These are phyloP conservation scores for Paecilomyces formosus DNA, from an alignment of 2,329 filamentous ascomycete genomes.

Conservation along the genomic window DNA sequence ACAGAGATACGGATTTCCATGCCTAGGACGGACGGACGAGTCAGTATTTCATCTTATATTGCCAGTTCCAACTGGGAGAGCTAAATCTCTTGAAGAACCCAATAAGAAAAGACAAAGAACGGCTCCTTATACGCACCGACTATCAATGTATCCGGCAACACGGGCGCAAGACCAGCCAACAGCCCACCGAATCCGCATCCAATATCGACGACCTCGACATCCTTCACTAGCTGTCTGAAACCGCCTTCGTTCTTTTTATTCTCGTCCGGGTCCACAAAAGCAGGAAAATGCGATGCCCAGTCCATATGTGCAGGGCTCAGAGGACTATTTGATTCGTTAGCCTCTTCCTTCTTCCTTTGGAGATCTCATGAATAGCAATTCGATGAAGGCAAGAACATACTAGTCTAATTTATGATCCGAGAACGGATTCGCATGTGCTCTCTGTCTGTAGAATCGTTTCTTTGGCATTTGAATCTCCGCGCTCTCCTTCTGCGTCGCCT, in stretches of 20 bases:
- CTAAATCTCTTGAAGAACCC: too few relatives aligned
- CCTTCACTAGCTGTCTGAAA: conserved; percentile 47
- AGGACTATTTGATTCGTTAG: conserved; percentile 52
- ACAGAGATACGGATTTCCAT: conserved; percentile 91
- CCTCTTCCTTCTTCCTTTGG: background rate
- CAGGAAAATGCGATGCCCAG: conserved; percentile 79
- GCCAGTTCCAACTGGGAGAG: too few relatives aligned
- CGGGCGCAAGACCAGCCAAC: conserved; percentile 73
- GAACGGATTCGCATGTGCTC: conserved; percentile 96
- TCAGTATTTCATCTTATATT: conserved; percentile 1
- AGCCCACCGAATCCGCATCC: conserved; percentile 94
- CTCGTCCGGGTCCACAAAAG: conserved; percentile 48
- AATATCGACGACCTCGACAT: conserved; percentile 91
- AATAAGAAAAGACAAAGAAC: background rate
- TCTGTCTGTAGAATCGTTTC: conserved; percentile 94
- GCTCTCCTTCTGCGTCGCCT: conserved; percentile 16
- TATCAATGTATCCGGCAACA: conserved; percentile 73
- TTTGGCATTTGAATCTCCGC: conserved; percentile 60
- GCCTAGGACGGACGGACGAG: conserved; percentile 41
- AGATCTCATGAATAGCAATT: background rate
- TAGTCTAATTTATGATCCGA: conserved; percentile 87
- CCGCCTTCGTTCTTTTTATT: conserved; percentile 24
- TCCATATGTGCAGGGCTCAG: conserved; percentile 76
- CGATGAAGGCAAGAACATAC: conserved; percentile 45
- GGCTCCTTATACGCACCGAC: conserved; percentile 52